These are phyloP conservation scores for Pulveroboletus sp. DNA, from an alignment of 768 basidiomycete genomes.

Conservation along the genomic window DNA sequence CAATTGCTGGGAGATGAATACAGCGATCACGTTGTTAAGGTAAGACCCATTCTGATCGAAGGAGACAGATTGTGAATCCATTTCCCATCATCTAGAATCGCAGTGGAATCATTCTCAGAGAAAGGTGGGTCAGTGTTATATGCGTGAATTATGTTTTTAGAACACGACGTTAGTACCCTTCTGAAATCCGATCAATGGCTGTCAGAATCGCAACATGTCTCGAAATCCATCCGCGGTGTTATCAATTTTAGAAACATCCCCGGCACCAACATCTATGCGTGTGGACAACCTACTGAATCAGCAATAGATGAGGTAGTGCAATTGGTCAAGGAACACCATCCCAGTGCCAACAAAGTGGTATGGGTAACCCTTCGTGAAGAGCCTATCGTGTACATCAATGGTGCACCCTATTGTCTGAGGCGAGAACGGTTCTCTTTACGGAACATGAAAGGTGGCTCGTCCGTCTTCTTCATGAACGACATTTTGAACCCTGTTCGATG, in stretches of 20 bases:
- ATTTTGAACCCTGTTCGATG: not conserved
- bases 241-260: slow-evolving; percentile 91
- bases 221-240: slow-evolving; percentile 80
- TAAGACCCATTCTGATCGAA: slow-evolving; percentile 27
- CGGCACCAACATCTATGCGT: slow-evolving; percentile 79
- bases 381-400: slow-evolving; percentile 90
- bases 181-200: slow-evolving; percentile 95
- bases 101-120: slow-evolving; percentile 89
- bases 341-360: slow-evolving; percentile 59
- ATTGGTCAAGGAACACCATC: slow-evolving; percentile 59
- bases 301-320: slow-evolving; percentile 80
- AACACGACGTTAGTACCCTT: slow-evolving; percentile 52
- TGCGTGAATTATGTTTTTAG: not conserved
- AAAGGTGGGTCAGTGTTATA: slow-evolving; percentile 52
- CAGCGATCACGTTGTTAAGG: slow-evolving; percentile 90
- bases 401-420: slow-evolving; percentile 85
- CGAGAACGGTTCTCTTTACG: slow-evolving; percentile 83
- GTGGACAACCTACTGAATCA: slow-evolving; percentile 87
- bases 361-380: slow-evolving; percentile 96
- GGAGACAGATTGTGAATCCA: not conserved
- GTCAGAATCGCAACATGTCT: slow-evolving; percentile 63
- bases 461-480: not conserved
- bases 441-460: slow-evolving; percentile 81
- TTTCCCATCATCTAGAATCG: slow-evolving; percentile 64
- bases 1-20: slow-evolving; percentile 94